Evolutionary conservation across 106 monocot genomes (phyloP).

Genomic region (Allium cepa): DNA sequence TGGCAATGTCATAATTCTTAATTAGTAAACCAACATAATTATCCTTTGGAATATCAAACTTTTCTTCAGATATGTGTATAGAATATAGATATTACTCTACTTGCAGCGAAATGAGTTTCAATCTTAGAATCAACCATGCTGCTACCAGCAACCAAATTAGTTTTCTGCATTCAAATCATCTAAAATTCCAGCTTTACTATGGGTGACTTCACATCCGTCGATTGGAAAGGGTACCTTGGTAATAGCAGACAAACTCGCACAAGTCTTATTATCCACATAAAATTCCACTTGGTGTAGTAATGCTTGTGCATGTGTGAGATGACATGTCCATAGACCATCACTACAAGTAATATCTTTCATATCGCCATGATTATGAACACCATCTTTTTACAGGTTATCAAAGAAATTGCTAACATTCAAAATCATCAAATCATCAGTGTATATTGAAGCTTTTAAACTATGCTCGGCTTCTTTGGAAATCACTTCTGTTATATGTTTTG

Average conservation of each 20-base stretch:
- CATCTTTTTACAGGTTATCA: slow-evolving; percentile 6
- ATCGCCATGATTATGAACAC: slow-evolving; percentile 10
- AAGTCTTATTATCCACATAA: slow-evolving; percentile 8
- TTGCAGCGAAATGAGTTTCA: too few relatives aligned
- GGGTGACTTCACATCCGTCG: slow-evolving; percentile 3
- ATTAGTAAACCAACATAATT: slow-evolving; percentile 1
- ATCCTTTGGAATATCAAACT: too few relatives aligned
- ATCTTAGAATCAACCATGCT: too few relatives aligned
- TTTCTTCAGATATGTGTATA: too few relatives aligned
- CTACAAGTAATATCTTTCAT: slow-evolving; percentile 13
- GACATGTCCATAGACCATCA: slow-evolving; percentile 1
- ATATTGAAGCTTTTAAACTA: too few relatives aligned
- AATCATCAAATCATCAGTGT: too few relatives aligned
- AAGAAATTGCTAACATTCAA: not conserved
- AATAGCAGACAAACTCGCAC: not conserved
- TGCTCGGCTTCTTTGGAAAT: not conserved
- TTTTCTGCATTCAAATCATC: slow-evolving; percentile 8
- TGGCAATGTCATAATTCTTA: slow-evolving; percentile 6
- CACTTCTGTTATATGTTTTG: too few relatives aligned
- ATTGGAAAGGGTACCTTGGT: slow-evolving; percentile 10
- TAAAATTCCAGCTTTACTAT: not conserved
- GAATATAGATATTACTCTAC: too few relatives aligned
- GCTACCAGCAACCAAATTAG: too few relatives aligned
- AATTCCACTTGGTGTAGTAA: not conserved
- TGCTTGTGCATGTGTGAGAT: slow-evolving; percentile 5